Conservation (phyloP, 176 grass and related monocot species). For the Ensete ventricosum region DNA sequence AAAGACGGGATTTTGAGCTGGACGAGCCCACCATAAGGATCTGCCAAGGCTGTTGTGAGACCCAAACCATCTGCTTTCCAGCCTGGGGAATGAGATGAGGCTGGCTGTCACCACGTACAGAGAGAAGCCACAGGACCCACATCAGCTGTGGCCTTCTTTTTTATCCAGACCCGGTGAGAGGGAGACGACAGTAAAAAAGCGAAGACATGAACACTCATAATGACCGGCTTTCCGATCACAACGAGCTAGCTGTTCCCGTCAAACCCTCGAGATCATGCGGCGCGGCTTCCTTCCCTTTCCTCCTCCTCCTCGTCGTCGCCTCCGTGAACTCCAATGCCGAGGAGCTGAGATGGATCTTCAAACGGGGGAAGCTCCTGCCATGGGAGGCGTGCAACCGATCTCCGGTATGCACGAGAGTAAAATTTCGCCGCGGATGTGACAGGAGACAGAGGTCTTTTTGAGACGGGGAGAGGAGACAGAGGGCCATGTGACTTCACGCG, state of each 20-base stretch:
- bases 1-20: neutral
- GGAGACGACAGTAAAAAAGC: neutral
- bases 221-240: neutral
- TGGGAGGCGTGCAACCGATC: neutral
- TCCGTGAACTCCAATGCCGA: too few species aligned
- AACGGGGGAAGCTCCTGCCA: neutral
- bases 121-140: too few species aligned
- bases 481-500: neutral
- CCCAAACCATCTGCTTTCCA: constrained; percentile 8
- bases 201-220: neutral
- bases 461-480: neutral
- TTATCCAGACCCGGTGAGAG: neutral
- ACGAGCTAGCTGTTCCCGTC: neutral
- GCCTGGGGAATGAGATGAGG: constrained; percentile 9
- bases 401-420: too few species aligned
- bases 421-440: neutral
- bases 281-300: too few species aligned
- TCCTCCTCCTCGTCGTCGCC: too few species aligned
- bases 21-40: neutral
- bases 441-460: neutral
- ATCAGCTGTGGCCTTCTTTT: too few species aligned
- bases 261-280: too few species aligned
- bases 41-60: neutral
- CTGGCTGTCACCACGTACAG: constrained; percentile 3
- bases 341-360: too few species aligned